Evolutionary conservation across 257 asterid genomes (phyloP).

Genomic region (Haberlea rhodopensis): DNA sequence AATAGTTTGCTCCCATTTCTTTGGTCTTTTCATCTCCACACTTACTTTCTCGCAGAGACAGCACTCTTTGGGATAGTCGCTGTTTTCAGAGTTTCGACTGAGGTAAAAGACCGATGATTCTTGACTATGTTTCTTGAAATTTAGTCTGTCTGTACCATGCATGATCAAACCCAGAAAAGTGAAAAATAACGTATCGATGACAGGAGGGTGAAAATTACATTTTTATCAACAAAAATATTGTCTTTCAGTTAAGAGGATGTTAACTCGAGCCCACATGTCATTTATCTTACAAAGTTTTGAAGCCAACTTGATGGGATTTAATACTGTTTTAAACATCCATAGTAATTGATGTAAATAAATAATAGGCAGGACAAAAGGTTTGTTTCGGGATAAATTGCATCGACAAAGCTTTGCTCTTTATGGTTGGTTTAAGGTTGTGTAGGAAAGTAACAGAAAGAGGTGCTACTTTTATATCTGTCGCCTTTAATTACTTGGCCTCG

Average conservation of each 20-base stretch:
- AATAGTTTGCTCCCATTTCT: constrained; percentile 38
- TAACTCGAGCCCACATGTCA: not conserved
- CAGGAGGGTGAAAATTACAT: not conserved
- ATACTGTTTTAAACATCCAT: not conserved
- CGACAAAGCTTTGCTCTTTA: not conserved
- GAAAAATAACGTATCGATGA: not conserved
- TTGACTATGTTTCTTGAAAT: not conserved
- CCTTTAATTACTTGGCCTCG: too few species aligned
- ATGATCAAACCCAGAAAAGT: not conserved
- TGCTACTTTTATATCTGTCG: not conserved
- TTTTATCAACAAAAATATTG: not conserved
- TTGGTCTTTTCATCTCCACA: constrained; percentile 34
- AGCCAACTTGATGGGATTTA: not conserved
- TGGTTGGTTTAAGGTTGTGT: not conserved
- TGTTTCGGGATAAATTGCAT: too few species aligned
- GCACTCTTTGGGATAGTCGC: constrained; percentile 15
- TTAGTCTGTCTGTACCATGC: not conserved
- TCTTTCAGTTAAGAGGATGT: not conserved
- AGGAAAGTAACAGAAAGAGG: not conserved
- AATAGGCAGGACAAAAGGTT: too few species aligned
- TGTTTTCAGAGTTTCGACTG: not conserved
- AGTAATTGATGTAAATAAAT: too few species aligned
- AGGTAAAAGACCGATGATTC: constrained; percentile 17
- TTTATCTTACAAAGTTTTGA: not conserved
- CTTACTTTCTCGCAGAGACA: constrained; percentile 5